phyloP scores from a whole-genome alignment of 768 basidiomycete genomes.

The Harrya chromipes region DNA sequence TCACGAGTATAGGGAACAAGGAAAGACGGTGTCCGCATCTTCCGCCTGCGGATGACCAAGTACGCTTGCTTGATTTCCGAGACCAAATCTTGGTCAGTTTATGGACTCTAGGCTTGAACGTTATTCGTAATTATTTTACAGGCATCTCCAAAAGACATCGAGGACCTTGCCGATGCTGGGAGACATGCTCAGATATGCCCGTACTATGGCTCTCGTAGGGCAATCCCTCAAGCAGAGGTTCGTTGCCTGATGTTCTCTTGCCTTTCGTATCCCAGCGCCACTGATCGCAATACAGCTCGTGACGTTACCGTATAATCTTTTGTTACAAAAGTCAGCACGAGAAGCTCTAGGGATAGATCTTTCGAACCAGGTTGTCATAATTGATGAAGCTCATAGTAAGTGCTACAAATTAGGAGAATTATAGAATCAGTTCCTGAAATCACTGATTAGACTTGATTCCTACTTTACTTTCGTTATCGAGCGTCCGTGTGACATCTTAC shows the following conservation, averaged over 20 bases:
- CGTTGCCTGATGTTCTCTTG: conserved; percentile 6
- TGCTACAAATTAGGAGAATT: conserved; percentile 8
- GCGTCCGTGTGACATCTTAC: conserved; percentile 54
- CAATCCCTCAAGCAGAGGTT: conserved; percentile 90
- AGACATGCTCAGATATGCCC: conserved; percentile 72
- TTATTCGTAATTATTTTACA: conserved; percentile 27
- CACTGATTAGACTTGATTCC: conserved; percentile 72
- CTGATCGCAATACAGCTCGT: conserved; percentile 54
- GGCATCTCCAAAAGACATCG: conserved; percentile 92
- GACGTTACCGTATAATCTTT: conserved; percentile 91
- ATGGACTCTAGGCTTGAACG: not conserved
- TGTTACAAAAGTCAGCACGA: conserved; percentile 77
- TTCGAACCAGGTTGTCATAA: conserved; percentile 78
- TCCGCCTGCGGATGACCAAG: conserved; percentile 66
- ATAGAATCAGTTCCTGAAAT: not conserved
- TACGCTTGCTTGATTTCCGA: conserved; percentile 72
- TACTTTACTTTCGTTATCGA: conserved; percentile 84
- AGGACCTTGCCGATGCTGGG: conserved; percentile 80
- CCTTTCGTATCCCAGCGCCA: not conserved
- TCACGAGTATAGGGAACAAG: conserved; percentile 46
- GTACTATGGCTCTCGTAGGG: conserved; percentile 87
- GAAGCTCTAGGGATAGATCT: conserved; percentile 87
- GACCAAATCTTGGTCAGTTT: conserved; percentile 74
- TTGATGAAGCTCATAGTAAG: conserved; percentile 97
- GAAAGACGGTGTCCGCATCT: conserved; percentile 74